Evolutionary conservation across 2,329 filamentous ascomycete species (phyloP).

Genomic region (Fusarium transvaalense): DNA sequence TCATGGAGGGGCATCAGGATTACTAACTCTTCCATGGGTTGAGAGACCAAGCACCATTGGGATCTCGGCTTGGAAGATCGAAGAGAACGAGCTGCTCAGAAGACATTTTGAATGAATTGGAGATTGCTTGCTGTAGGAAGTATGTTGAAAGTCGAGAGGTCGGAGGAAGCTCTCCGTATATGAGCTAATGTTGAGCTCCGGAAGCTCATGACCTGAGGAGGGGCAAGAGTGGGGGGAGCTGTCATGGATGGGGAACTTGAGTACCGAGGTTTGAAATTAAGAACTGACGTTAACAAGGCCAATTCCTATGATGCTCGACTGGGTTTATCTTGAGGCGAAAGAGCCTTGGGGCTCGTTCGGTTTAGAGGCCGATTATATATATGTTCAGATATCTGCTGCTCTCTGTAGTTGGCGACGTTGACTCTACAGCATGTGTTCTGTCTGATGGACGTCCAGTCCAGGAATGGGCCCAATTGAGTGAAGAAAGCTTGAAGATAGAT

Average conservation of each 20-base stretch:
- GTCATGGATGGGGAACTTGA: not conserved
- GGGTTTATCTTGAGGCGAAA: not conserved
- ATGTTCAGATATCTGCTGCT: not conserved
- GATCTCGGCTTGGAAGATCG: conserved; percentile 69
- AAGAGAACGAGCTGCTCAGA: conserved; percentile 65
- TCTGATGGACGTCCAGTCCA: too few species aligned
- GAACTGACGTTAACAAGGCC: not conserved
- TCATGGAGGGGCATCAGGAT: not conserved
- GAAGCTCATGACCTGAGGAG: conserved; percentile 20
- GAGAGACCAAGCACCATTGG: conserved; percentile 68
- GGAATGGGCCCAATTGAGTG: too few species aligned
- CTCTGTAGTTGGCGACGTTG: not conserved
- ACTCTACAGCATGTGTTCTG: too few species aligned
- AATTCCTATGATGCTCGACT: not conserved
- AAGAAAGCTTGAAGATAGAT: not conserved
- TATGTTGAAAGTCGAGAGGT: not conserved
- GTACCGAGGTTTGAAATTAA: not conserved
- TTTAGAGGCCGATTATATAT: not conserved
- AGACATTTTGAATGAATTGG: conserved; percentile 46
- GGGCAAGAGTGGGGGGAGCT: conserved; percentile 35
- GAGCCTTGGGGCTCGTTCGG: not conserved
- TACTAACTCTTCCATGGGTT: conserved; percentile 78
- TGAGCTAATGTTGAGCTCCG: conserved; percentile 1
- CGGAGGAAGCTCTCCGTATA: not conserved
- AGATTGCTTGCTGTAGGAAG: fast-evolving